Evolutionary conservation across 805 yeast genomes (phyloP), one percentile per base, ranked within the genome.

Genomic region (Candida gorgasii): DNA sequence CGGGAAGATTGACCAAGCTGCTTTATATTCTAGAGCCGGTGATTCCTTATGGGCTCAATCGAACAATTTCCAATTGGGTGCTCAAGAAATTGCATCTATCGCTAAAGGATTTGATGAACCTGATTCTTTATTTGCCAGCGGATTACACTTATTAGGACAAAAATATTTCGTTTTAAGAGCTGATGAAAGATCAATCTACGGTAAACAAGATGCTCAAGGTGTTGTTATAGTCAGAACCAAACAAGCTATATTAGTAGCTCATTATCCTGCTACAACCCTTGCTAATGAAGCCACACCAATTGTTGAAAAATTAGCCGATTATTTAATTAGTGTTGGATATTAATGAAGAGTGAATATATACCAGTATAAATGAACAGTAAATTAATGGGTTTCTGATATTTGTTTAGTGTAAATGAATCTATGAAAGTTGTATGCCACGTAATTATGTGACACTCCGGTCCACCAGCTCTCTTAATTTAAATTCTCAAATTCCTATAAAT

Each of bases 221-320:
- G 76, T 92, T 42, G 69, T 93, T 51, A 84, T 88, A 51, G 97
- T 92, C 36, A 86, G 96, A 76, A 89, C 98, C 43, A 87, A 82
- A 61, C 98, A 92, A 69, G 89, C 97, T 22, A 81, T 93, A 44
- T 69, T 93, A 59, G 70, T 93, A 55, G 97, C 93, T n/a, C 98
- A 93, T 66, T 93, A 93, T 62, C 93, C 95, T 12, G 79, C 86
- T 9, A 90, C 90, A 43, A 85, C 87, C 36, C 92, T 84, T 64
- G 88, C 98, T 23, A 97, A 96, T 54, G 96, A 88, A 62, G 98
- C 98, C 40, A 86, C 97, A 46, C 80, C 85, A 58, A 86, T 90
- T 50, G 96, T 92, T 44, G 99, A 93, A 67, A 92, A 89, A 60
- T 77, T 93, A 72, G 98, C 96, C 36, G 98, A 93, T 63, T 90